phyloP scores from a whole-genome alignment of 2,329 filamentous ascomycete genomes.

The Penicillium sp. region DNA sequence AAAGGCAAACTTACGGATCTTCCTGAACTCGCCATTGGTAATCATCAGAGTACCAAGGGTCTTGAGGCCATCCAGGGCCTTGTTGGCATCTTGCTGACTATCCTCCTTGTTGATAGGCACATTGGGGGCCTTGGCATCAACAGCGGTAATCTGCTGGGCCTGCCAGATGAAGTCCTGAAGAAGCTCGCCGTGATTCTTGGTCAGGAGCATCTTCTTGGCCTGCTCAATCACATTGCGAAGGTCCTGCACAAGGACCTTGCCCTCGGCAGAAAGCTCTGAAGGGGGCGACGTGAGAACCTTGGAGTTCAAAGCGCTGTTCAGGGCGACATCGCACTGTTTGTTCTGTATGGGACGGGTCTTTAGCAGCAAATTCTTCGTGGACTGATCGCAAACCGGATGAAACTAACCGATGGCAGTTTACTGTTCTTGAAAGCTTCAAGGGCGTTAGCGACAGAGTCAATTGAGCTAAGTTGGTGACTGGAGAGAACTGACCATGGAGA shows the following conservation, averaged over 20 bases:
- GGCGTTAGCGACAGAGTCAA: neutral
- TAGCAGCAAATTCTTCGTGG: conserved; percentile 5
- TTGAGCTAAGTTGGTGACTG: neutral
- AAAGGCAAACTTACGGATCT: conserved; percentile 64
- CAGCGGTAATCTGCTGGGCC: conserved; percentile 70
- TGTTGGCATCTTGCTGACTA: conserved; percentile 77
- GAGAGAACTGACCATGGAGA: conserved; percentile 53
- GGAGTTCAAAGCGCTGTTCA: conserved; percentile 82
- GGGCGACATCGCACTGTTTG: conserved; percentile 89
- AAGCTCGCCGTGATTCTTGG: conserved; percentile 93
- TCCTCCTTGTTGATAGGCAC: conserved; percentile 71
- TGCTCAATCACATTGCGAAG: conserved; percentile 76
- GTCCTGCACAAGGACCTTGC: conserved; percentile 73
- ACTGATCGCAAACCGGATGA: neutral
- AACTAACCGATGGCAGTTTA: conserved; percentile 81
- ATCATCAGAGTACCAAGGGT: conserved; percentile 86
- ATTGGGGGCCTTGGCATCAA: conserved; percentile 59
- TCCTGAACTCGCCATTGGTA: conserved; percentile 94
- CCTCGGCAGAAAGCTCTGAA: conserved; percentile 75
- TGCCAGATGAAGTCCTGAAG: conserved; percentile 98
- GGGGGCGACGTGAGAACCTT: conserved; percentile 68
- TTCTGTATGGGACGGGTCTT: conserved; percentile 55
- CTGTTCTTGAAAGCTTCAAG: conserved; percentile 73
- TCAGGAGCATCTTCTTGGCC: conserved; percentile 78
- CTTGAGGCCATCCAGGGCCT: conserved; percentile 79